phyloP scores from a whole-genome alignment of 257 asterid genomes.

The Jacaranda copaia region DNA sequence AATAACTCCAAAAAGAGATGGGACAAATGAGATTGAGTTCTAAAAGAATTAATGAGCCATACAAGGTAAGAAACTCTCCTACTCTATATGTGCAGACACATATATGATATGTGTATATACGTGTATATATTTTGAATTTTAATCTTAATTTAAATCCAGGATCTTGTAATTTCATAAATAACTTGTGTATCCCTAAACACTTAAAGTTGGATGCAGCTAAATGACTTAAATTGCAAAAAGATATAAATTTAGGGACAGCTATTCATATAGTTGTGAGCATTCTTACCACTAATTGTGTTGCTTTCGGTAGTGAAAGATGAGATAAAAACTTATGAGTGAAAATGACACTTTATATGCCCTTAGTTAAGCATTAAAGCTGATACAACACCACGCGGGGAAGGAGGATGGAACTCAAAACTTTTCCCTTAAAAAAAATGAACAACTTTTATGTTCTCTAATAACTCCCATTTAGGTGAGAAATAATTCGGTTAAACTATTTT shows the following conservation, averaged over 20 bases:
- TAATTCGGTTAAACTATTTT: background rate
- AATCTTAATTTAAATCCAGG: background rate
- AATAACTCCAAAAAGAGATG: no score
- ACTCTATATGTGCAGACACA: background rate
- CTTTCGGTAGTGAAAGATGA: background rate
- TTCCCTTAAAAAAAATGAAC: background rate
- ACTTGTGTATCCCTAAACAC: background rate
- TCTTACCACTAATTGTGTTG: background rate
- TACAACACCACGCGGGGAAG: constrained; percentile 4
- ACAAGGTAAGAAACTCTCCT: background rate
- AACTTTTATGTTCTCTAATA: background rate
- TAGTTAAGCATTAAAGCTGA: constrained; percentile 36
- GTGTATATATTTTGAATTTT: background rate
- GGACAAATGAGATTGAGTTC: background rate
- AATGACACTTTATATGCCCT: constrained; percentile 25
- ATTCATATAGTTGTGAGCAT: background rate
- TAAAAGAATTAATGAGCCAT: background rate
- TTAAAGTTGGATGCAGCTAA: constrained; percentile 4
- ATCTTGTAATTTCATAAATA: background rate
- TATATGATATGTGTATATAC: background rate
- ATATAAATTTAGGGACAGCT: constrained; percentile 25
- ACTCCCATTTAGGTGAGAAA: background rate
- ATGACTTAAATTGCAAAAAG: constrained; percentile 18
- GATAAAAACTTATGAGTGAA: constrained; percentile 4
- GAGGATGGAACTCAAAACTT: background rate